These are phyloP conservation scores for Fusarium piperis DNA, from an alignment of 2,329 filamentous ascomycete genomes.

Conservation along the genomic window DNA sequence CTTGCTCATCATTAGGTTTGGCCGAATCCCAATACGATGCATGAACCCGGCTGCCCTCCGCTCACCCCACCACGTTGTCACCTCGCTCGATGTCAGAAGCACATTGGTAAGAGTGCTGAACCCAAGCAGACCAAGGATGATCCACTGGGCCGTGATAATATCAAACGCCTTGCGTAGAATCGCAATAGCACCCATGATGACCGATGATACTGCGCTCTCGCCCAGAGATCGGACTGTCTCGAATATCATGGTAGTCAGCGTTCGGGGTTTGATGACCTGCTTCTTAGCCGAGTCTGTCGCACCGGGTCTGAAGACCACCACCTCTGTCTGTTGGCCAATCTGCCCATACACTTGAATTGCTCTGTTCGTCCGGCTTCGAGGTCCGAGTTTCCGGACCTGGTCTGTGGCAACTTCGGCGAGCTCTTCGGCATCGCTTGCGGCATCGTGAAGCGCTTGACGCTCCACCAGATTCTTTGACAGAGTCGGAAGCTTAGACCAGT, in stretches of 20 bases:
- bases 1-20: constrained; percentile 83
- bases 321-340: constrained; percentile 74
- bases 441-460: constrained; percentile 78
- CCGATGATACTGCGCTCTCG: constrained; percentile 77
- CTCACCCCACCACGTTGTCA: constrained; percentile 85
- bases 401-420: constrained; percentile 80
- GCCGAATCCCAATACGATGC: constrained; percentile 80
- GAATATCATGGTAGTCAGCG: constrained; percentile 74
- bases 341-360: constrained; percentile 83
- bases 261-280: constrained; percentile 68
- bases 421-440: constrained; percentile 76
- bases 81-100: constrained; percentile 77
- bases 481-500: constrained; percentile 78
- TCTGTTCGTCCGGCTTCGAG: constrained; percentile 78
- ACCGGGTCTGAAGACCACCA: constrained; percentile 67
- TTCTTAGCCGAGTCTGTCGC: constrained; percentile 60
- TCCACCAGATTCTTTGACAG: constrained; percentile 71
- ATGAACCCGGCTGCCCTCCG: constrained; percentile 84
- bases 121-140: constrained; percentile 75
- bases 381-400: constrained; percentile 78
- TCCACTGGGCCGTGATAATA: constrained; percentile 75
- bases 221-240: constrained; percentile 78
- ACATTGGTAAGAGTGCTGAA: constrained; percentile 78
- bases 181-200: constrained; percentile 81
- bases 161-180: constrained; percentile 72